These are phyloP conservation scores for Trichocomaceae sp. DNA, from an alignment of 2,329 filamentous ascomycete genomes.

Conservation along the genomic window DNA sequence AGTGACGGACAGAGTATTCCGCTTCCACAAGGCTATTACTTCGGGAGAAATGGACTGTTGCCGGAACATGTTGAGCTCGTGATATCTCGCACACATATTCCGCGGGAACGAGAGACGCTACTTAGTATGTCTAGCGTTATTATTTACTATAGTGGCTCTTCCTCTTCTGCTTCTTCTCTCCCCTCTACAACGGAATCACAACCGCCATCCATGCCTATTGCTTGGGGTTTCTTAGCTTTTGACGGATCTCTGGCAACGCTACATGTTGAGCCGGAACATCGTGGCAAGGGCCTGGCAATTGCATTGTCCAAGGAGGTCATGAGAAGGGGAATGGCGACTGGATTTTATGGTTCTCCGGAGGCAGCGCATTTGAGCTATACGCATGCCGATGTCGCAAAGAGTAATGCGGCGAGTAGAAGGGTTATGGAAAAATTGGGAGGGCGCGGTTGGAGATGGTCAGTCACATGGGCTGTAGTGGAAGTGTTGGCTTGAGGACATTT, in stretches of 20 bases:
- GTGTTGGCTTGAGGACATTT: conserved; percentile 14
- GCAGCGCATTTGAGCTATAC: conserved; percentile 22
- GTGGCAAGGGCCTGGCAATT: conserved; percentile 31
- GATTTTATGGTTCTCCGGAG: conserved; percentile 5
- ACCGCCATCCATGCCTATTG: conserved; percentile 24
- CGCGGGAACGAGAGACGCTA: conserved; percentile 29
- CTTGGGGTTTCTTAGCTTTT: conserved; percentile 35
- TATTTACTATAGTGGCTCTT: conserved; percentile 22
- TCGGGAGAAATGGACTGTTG: conserved; percentile 24
- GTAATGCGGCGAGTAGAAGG: conserved; percentile 32
- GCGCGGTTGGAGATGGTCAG: conserved; percentile 24
- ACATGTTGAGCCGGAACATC: conserved; percentile 38
- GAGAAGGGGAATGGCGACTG: conserved; percentile 20
- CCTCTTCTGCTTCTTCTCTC: not conserved
- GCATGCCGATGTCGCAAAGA: conserved; percentile 34
- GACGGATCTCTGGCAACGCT: conserved; percentile 35
- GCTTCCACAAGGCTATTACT: conserved; percentile 30
- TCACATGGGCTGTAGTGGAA: conserved; percentile 35
- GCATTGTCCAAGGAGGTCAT: conserved; percentile 29
- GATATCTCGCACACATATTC: conserved; percentile 34
- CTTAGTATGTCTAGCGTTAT: conserved; percentile 28
- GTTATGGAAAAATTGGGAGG: conserved; percentile 43
- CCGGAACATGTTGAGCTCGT: conserved; percentile 31
- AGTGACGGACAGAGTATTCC: not conserved
- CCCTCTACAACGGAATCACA: not conserved